Evolutionary conservation across 129 eudicot genomes (phyloP), one percentile per base, ranked within the genome.

Genomic region (Chrysanthemum lavandulifolium): DNA sequence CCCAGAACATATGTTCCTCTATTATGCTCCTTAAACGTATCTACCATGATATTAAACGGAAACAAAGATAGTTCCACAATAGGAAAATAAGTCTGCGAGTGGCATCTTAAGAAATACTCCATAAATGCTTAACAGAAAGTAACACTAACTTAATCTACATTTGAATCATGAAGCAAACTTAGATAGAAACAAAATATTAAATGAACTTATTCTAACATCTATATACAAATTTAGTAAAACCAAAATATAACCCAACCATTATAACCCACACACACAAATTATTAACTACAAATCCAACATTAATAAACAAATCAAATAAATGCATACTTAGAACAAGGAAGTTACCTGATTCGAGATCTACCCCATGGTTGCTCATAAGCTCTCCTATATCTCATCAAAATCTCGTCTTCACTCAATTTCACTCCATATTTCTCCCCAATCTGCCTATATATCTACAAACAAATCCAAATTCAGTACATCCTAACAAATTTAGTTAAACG

Each of bases 351-450:
- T 33, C 97, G 84, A 76, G 99, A 95, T 88, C 88, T 71, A 5
- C 89, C 96, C 99, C 99, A 95, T 18, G 99, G 99, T 72, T 91
- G 96, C 83, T 79, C 97, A 77, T 95, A 95, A 73, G 99, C 99
- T 80, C 84, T 73, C 62, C 99, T 86, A 61, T 86, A 95, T 81
- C 97, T 86, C 63, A 45, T 69, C 68, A 95, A 57, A 73, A 94
- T 91, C 88, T 95, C 99, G 68, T 61, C 72, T 76, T 95, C 97
- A 29, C 91, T 88, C 52, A 71, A 83, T 6, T 83, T 73, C 82
- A 95, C 99, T 52, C 99, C 99, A 73, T 95, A 95, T 71, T 95
- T 95, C 84, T 95, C 96, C 73, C 99, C 99, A 73, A 95, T 88
- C 58, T 88, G 78, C 75, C 86, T 84, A 73, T 95, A 95, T 43